Conservation (phyloP, 169 alveolate genomes). For the Cyclospora cayetanensis region DNA sequence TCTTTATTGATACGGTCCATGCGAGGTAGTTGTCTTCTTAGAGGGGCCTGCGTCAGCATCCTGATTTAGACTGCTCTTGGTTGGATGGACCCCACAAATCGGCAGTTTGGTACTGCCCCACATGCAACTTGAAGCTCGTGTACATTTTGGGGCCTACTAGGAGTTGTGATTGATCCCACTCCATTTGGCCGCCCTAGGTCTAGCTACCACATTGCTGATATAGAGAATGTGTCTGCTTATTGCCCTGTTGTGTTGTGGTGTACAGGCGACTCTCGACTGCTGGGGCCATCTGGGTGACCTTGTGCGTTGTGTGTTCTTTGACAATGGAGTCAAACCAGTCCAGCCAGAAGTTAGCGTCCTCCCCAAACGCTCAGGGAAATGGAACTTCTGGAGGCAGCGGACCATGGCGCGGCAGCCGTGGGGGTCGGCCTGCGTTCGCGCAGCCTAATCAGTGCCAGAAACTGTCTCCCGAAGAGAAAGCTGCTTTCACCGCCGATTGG, state of each 20-base stretch:
- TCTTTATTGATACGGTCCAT: background rate
- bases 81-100: too few relatives aligned
- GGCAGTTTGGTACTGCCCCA: too few relatives aligned
- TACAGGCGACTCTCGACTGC: background rate
- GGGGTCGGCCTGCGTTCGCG: background rate
- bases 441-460: background rate
- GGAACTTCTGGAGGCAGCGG: background rate
- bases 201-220: background rate
- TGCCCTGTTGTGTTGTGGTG: background rate
- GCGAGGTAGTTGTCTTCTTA: background rate
- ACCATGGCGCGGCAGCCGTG: background rate
- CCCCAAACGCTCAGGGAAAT: background rate
- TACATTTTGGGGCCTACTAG: background rate
- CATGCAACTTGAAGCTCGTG: too few relatives aligned
- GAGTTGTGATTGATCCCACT: background rate
- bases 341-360: background rate
- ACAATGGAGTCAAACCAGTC: background rate
- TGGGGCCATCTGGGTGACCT: background rate
- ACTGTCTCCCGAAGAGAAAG: slow-evolving; percentile 1
- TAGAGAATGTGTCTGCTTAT: background rate
- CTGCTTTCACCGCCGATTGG: slow-evolving; percentile 56
- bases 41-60: background rate
- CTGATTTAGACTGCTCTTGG: background rate
- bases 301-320: background rate
- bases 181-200: background rate